phyloP scores from a whole-genome alignment of 73 alveolate species.

The Stentor roeselii region DNA sequence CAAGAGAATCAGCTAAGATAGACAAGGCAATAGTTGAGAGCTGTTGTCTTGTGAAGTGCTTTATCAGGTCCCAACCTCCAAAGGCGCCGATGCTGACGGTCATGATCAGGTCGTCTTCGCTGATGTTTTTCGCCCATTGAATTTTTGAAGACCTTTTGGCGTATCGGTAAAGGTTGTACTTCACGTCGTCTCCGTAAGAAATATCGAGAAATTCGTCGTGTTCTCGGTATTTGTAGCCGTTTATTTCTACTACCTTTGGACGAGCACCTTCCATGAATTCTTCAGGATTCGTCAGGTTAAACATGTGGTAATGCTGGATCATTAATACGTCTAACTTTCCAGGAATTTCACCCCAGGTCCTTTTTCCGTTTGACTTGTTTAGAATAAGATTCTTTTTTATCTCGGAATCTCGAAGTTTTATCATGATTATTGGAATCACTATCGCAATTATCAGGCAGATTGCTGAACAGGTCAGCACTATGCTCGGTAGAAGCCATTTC shows the following conservation, averaged over 20 bases:
- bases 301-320: slow-evolving; percentile 9
- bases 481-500: neutral
- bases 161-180: neutral
- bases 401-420: neutral
- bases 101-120: neutral
- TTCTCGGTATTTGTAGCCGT: slow-evolving; percentile 23
- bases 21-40: slow-evolving; percentile 3
- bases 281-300: slow-evolving; percentile 18
- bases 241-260: neutral
- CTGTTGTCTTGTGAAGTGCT: neutral
- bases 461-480: neutral
- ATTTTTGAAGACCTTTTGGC: neutral
- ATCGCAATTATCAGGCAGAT: neutral
- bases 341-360: slow-evolving; percentile 19
- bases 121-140: neutral
- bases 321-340: neutral
- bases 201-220: neutral
- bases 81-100: neutral
- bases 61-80: slow-evolving; percentile 19
- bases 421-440: neutral
- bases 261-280: slow-evolving; percentile 22
- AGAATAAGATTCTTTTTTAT: neutral
- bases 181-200: slow-evolving; percentile 6
- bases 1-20: neutral
- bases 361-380: neutral